These are phyloP conservation scores for Scenedesmus sp. DNA, from an alignment of 163 green algal species.

Conservation along the genomic window DNA sequence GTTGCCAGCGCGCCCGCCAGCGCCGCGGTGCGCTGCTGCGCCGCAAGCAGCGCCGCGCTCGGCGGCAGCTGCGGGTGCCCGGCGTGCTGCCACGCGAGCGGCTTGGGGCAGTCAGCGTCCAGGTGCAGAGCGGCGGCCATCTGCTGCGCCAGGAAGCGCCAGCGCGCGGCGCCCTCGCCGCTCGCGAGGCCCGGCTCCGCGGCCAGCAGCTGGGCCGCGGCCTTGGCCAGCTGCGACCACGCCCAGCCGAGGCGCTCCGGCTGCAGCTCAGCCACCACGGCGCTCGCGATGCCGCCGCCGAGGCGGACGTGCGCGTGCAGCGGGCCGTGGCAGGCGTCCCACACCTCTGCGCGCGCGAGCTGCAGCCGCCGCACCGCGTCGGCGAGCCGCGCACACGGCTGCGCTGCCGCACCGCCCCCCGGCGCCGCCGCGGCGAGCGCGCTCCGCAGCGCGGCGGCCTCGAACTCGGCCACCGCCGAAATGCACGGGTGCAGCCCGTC, in stretches of 20 bases:
- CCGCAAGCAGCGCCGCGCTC: conserved; percentile 54
- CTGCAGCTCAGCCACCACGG: conserved; percentile 33
- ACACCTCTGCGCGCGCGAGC: conserved; percentile 60
- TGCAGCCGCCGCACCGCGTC: conserved; percentile 46
- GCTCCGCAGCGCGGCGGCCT: conserved; percentile 54
- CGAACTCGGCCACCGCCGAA: conserved; percentile 51
- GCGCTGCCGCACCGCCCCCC: not conserved
- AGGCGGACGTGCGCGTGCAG: conserved; percentile 25
- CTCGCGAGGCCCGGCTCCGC: not conserved
- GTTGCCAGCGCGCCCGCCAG: conserved; percentile 55
- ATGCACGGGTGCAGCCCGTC: conserved; percentile 71
- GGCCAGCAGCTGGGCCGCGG: conserved; percentile 42
- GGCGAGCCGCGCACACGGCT: not conserved
- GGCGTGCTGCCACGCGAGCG: conserved; percentile 79
- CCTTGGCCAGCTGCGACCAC: conserved; percentile 64
- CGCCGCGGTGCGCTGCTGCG: conserved; percentile 44
- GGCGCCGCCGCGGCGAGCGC: conserved; percentile 6
- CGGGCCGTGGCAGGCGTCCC: conserved; percentile 59
- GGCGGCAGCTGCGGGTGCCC: conserved; percentile 77
- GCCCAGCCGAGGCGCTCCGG: conserved; percentile 62
- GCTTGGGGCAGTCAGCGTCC: conserved; percentile 55
- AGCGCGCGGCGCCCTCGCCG: conserved; percentile 1
- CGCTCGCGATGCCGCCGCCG: not conserved
- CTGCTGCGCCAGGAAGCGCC: conserved; percentile 41
- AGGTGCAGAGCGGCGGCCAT: conserved; percentile 62